A percentile compares a stretch with the other conserved stretches of the same genome.
phyloP scores from a whole-genome alignment of 2,329 filamentous ascomycete genomes.

The Mycosphaerelloides madeirae region DNA sequence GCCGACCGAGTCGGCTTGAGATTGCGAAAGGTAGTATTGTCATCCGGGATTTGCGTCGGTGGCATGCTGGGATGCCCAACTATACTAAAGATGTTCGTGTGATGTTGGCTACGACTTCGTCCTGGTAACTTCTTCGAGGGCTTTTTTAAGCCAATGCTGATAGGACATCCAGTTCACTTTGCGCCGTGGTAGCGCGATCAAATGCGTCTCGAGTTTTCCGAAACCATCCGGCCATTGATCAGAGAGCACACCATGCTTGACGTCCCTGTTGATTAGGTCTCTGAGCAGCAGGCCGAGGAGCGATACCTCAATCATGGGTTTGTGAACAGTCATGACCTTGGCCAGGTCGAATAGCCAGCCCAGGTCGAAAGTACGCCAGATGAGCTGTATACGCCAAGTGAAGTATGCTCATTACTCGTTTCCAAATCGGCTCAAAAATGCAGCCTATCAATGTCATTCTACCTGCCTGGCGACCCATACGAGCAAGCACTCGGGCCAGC shows the following conservation, averaged over 20 bases:
- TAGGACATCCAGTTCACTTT: slow-evolving; percentile 48
- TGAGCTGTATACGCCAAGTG: too few species aligned
- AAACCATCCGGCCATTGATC: slow-evolving; percentile 47
- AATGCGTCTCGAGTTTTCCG: slow-evolving; percentile 53
- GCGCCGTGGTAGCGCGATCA: slow-evolving; percentile 51
- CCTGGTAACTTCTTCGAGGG: slow-evolving; percentile 19
- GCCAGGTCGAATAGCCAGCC: slow-evolving; percentile 35
- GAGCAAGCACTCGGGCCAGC: slow-evolving; percentile 15
- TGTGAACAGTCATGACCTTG: slow-evolving; percentile 60
- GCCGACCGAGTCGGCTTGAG: slow-evolving; percentile 48
- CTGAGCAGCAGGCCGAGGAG: slow-evolving; percentile 38
- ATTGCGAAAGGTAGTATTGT: slow-evolving; percentile 54
- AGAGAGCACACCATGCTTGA: slow-evolving; percentile 42
- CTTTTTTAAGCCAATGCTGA: neutral
- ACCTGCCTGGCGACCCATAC: slow-evolving; percentile 17
- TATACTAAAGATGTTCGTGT: slow-evolving; percentile 34
- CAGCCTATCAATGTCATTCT: neutral
- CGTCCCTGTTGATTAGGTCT: slow-evolving; percentile 49
- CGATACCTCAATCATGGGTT: slow-evolving; percentile 54
- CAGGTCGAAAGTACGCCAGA: too few species aligned
- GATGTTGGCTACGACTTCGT: slow-evolving; percentile 43
- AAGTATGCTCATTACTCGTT: too few species aligned
- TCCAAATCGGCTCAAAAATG: too few species aligned
- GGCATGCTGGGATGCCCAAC: slow-evolving; percentile 63
- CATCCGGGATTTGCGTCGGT: slow-evolving; percentile 56